Evolutionary conservation across 2,329 filamentous ascomycete species (phyloP), one percentile per base, ranked within the genome.

Genomic region (Trichophyton equinum): DNA sequence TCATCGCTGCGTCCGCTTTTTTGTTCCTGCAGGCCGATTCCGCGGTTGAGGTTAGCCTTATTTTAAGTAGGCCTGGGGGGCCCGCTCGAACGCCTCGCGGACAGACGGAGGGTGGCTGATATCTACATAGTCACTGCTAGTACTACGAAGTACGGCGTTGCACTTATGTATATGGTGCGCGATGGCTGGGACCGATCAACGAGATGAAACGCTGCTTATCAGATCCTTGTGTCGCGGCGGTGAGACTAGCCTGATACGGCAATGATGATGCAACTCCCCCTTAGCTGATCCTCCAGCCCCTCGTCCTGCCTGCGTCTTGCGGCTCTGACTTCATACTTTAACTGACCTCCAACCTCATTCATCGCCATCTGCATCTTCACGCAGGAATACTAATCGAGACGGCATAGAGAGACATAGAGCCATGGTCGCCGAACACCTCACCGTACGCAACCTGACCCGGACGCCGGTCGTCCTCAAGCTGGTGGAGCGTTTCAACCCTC

Each of bases 381-480:
- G 40, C 40, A 44, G 7, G 13, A 13, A 58, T 33, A 49, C n/a
- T 42, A 18, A 44, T 44, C 18, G 40, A 44, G 25, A 59, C 20
- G 25, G 3, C 7, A 47, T n/a, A 27, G 40, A 58, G 9, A 33
- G 27, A 56, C 8, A n/a, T 22, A 55, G 20, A 47, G 60, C 27
- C 25, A 64, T 64, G 63, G 63, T 62, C 40, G 61, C 60, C 6
- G 62, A 62, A 60, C 60, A 63, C 36, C 77, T 96, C 66, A 88
- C 82, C 3, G 83, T 96, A 68, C 89, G 91, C 68, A 96, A 96
- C 73, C 77, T 95, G 65, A 92, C 89, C 51, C 78, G 82, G 61
- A 85, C 82, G 57, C 80, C 84, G n/a, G 77, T 96, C 60, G 83
- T 86, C 66, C 81, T 96, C 67, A 85, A 85, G 72, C 73, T 79